These are phyloP conservation scores for Trametes maxima DNA, from an alignment of 768 basidiomycete species.

Conservation along the genomic window DNA sequence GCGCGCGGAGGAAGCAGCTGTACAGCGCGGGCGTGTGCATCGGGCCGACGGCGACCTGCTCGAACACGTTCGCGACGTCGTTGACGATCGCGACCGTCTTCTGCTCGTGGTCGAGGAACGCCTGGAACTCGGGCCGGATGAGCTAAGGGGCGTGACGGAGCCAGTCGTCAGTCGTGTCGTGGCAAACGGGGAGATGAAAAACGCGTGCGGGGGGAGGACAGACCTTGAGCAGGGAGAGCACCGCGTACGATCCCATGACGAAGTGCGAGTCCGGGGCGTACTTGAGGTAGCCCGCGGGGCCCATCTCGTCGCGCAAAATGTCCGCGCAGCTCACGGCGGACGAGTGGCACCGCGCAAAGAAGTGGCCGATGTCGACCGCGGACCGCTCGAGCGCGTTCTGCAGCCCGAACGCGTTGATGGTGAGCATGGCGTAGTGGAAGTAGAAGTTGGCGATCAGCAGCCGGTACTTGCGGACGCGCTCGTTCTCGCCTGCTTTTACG, in stretches of 20 bases:
- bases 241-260: conserved; percentile 91
- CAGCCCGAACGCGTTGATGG: conserved; percentile 93
- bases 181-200: neutral
- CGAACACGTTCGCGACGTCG: conserved; percentile 81
- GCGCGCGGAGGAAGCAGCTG: conserved; percentile 76
- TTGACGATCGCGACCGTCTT: conserved; percentile 69
- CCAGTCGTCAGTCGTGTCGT: neutral
- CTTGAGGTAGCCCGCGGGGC: conserved; percentile 72
- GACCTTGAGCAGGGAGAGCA: conserved; percentile 91
- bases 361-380: conserved; percentile 74
- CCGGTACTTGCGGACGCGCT: conserved; percentile 44
- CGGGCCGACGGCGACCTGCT: conserved; percentile 73
- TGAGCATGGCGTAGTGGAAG: conserved; percentile 82
- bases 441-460: conserved; percentile 68
- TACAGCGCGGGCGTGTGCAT: conserved; percentile 92
- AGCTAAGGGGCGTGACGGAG: conserved; percentile 48
- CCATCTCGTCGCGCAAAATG: conserved; percentile 78
- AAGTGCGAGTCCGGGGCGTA: conserved; percentile 91
- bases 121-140: conserved; percentile 80
- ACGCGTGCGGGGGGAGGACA: conserved; percentile 7
- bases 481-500: conserved; percentile 15
- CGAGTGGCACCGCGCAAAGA: conserved; percentile 78
- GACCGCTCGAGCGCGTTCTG: conserved; percentile 91
- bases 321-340: conserved; percentile 70
- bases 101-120: conserved; percentile 73